Evolutionary conservation across 176 grass and related monocot species (phyloP).

Genomic region (bread wheat (Triticum aestivum)): IWGSC_CS_RefSeq_v2.1 NC_057800.1:368306989-368307488

Average conservation of each 20-base stretch:
- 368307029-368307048: conserved; percentile 25
- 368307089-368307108: conserved; percentile 69
- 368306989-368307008: conserved; percentile 6
- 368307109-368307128: conserved; percentile 78
- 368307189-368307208: conserved; percentile 78
- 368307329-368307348: conserved; percentile 92
- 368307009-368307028: conserved; percentile 7
- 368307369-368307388: conserved; percentile 75
- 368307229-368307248: conserved; percentile 93
- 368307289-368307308: conserved; percentile 81
- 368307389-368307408: background rate
- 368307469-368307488: conserved; percentile 2
- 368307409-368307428: too few relatives aligned
- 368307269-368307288: conserved; percentile 94
- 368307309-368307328: conserved; percentile 87
- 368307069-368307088: conserved; percentile 93
- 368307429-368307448: background rate
- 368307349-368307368: conserved; percentile 78
- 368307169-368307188: conserved; percentile 88
- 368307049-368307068: conserved; percentile 93
- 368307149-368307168: conserved; percentile 86
- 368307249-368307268: conserved; percentile 73
- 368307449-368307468: conserved; percentile 20
- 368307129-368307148: conserved; percentile 82
- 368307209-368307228: conserved; percentile 90